Evolutionary conservation across 2,329 filamentous ascomycete genomes (phyloP).

Genomic region (Xylariaceae sp.): DNA sequence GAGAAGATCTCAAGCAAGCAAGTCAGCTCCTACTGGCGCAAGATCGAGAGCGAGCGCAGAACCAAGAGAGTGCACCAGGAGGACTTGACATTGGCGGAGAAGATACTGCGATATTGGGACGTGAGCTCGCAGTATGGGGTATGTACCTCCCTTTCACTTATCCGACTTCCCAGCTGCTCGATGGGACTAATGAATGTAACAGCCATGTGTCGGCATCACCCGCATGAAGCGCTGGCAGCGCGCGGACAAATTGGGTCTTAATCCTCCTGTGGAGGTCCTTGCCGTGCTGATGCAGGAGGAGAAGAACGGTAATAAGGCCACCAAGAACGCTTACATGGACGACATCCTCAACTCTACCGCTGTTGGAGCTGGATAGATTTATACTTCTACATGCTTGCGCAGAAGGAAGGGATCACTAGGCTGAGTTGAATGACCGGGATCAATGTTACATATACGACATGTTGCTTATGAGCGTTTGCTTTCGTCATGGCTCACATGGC

Average conservation of each 20-base stretch:
- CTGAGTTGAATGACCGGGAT: conserved; percentile 3
- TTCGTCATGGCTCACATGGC: conserved; percentile 12
- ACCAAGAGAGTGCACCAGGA: conserved; percentile 76
- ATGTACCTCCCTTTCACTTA: conserved; percentile 41
- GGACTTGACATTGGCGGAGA: conserved; percentile 70
- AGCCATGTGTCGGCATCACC: conserved; percentile 86
- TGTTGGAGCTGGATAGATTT: conserved; percentile 31
- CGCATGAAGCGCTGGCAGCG: conserved; percentile 84
- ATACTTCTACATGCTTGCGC: background rate
- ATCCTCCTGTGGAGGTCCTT: conserved; percentile 85
- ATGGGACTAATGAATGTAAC: conserved; percentile 1
- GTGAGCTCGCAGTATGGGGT: conserved; percentile 89
- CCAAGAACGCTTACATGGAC: conserved; percentile 73
- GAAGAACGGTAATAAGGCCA: conserved; percentile 48
- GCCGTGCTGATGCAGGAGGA: conserved; percentile 77
- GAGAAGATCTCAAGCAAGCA: conserved; percentile 64
- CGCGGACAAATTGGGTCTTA: conserved; percentile 76
- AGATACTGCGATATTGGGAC: conserved; percentile 88
- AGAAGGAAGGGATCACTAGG: background rate
- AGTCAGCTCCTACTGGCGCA: conserved; percentile 75
- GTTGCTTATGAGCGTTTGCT: conserved; percentile 8
- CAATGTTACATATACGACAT: conserved; percentile 10
- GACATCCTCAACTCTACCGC: conserved; percentile 55
- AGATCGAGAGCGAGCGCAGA: conserved; percentile 65
- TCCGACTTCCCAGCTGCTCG: background rate